Evolutionary conservation across 148 eudicot species (phyloP).

Genomic region (Talinum fruticosum): DNA sequence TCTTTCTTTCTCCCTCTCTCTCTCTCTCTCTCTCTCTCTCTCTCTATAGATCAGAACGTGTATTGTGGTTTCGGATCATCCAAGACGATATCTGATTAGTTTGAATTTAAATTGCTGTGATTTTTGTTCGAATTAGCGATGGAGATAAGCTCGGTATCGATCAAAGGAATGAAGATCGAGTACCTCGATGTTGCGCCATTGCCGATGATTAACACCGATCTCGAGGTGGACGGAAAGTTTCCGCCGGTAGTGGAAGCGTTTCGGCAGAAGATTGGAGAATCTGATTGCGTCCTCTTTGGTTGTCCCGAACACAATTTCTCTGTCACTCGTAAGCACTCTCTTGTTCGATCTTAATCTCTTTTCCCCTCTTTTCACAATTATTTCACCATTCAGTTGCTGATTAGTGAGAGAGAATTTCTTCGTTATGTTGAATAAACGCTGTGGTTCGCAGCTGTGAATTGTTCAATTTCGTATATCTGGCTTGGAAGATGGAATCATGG

Average conservation of each 20-base stretch:
- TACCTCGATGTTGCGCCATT: conserved; percentile 57
- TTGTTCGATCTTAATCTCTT: too few species aligned
- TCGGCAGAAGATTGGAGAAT: conserved; percentile 53
- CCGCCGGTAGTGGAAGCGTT: conserved; percentile 65
- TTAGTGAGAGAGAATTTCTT: too few species aligned
- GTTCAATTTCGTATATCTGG: too few species aligned
- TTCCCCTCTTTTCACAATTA: too few species aligned
- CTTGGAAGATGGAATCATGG: too few species aligned
- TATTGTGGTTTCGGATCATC: not conserved
- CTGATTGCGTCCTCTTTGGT: conserved; percentile 65
- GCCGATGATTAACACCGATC: conserved; percentile 78
- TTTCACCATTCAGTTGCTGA: too few species aligned
- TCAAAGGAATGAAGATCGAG: conserved; percentile 56
- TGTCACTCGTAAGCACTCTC: conserved; percentile 45
- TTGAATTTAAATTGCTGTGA: not conserved
- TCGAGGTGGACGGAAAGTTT: conserved; percentile 50
- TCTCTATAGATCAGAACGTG: not conserved
- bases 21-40: not conserved
- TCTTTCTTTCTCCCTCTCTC: too few species aligned
- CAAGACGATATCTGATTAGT: not conserved
- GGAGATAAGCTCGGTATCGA: conserved; percentile 44
- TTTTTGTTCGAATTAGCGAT: conserved; percentile 37
- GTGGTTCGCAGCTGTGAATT: too few species aligned
- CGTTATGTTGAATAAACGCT: too few species aligned
- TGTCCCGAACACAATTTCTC: conserved; percentile 92